Evolutionary conservation across 1,284 basidiomycete species (phyloP).

Genomic region (Ustilago trichophora): DNA sequence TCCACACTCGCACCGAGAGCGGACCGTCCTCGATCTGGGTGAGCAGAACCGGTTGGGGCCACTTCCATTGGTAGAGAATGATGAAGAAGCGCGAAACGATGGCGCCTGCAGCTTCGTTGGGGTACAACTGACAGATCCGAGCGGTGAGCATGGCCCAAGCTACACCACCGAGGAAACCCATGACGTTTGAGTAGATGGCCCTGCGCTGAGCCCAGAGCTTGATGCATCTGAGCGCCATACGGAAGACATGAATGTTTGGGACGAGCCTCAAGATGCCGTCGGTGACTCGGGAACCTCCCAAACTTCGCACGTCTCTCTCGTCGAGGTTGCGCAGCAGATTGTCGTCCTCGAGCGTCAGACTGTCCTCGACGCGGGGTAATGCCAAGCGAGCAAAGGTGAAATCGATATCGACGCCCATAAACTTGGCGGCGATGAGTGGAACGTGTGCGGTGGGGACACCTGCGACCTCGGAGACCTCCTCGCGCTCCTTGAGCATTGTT

Average conservation of each 20-base stretch:
- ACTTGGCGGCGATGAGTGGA: conserved; percentile 90
- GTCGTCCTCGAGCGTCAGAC: conserved; percentile 87
- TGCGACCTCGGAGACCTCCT: conserved; percentile 87
- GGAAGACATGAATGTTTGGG: conserved; percentile 93
- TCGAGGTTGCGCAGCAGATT: conserved; percentile 91
- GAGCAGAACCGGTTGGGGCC: conserved; percentile 96
- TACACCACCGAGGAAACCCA: conserved; percentile 96
- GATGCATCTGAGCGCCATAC: conserved; percentile 92
- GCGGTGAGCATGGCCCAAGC: conserved; percentile 99
- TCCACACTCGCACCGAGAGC: conserved; percentile 93
- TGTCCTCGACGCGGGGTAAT: conserved; percentile 85
- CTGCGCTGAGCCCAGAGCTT: conserved; percentile 96
- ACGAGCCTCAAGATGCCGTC: conserved; percentile 96
- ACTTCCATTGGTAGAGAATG: conserved; percentile 96
- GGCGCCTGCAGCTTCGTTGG: conserved; percentile 89
- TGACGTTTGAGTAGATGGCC: conserved; percentile 97
- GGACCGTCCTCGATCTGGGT: conserved; percentile 93
- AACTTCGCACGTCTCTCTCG: conserved; percentile 90
- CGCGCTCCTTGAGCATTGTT: conserved; percentile 83
- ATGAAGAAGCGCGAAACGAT: conserved; percentile 97
- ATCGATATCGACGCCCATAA: conserved; percentile 92
- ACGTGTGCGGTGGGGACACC: conserved; percentile 96
- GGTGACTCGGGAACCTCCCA: conserved; percentile 95
- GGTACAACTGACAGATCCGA: conserved; percentile 97
- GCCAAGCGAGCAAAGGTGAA: conserved; percentile 89